Percentiles rank a stretch among this genome's conserved stretches.
Evolutionary conservation across 202 grass and related monocot genomes (phyloP).

Genomic region (Schoenoplectus triqueter): DNA sequence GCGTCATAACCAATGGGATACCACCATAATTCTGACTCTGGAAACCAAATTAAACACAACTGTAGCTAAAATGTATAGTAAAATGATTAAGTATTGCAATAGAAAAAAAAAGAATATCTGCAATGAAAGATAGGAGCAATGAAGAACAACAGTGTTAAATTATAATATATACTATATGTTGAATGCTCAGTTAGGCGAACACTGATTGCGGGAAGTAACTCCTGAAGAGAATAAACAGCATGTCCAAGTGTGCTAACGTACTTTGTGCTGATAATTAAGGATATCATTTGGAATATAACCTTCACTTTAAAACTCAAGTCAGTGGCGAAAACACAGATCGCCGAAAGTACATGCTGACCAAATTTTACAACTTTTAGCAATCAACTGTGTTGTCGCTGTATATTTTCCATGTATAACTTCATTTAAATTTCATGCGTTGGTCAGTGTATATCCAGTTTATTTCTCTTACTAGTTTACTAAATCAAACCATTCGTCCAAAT

Average conservation of each 20-base stretch:
- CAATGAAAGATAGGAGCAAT: conserved; percentile 7
- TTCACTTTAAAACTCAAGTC: neutral
- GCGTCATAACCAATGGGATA: neutral
- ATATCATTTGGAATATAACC: neutral
- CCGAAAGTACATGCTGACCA: neutral
- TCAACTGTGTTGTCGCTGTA: neutral
- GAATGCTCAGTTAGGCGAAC: neutral
- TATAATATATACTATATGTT: conserved; percentile 7
- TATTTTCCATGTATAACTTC: conserved; percentile 4
- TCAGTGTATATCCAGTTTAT: neutral
- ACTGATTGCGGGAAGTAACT: neutral
- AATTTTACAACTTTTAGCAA: conserved; percentile 2
- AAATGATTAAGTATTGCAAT: neutral
- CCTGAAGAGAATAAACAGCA: neutral
- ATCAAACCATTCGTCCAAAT: neutral
- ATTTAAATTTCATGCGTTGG: conserved; percentile 5
- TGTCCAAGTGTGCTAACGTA: neutral
- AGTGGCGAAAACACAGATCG: neutral
- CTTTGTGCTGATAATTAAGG: neutral
- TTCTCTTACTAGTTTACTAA: neutral
- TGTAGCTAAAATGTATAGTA: neutral
- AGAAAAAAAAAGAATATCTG: conserved; percentile 7
- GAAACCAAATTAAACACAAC: conserved; percentile 10
- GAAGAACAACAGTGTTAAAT: neutral
- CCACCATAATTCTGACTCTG: neutral